A percentile compares a stretch with the other conserved stretches of the same genome.
Conservation (phyloP, 306 rosid species). For the Rosa lucieae region DNA sequence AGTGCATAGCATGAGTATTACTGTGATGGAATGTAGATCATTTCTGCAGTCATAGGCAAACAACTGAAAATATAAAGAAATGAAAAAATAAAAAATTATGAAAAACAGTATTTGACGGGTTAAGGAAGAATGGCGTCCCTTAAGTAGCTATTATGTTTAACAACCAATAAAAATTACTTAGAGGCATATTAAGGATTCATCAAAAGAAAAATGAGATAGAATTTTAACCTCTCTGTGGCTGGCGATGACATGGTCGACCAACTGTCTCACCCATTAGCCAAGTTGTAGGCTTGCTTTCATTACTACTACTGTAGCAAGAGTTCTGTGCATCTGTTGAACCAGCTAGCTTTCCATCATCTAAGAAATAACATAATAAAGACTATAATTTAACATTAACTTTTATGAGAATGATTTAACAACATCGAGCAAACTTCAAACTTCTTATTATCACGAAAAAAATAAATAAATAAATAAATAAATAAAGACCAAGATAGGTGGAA, state of each 20-base stretch:
- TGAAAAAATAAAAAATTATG: not conserved
- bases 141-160: not conserved
- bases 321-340: slow-evolving; percentile 45
- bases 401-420: not conserved
- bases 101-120: not conserved
- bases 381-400: not conserved
- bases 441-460: not conserved
- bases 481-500: slow-evolving; percentile 5
- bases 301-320: slow-evolving; percentile 64
- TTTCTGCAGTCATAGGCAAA: not conserved
- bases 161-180: not conserved
- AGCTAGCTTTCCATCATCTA: slow-evolving; percentile 49
- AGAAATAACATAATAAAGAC: slow-evolving; percentile 18
- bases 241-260: slow-evolving; percentile 36
- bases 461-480: not conserved
- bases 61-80: not conserved
- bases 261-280: slow-evolving; percentile 39
- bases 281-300: slow-evolving; percentile 54
- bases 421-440: not conserved
- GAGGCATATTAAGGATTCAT: not conserved
- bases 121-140: not conserved
- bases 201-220: not conserved
- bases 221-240: slow-evolving; percentile 53
- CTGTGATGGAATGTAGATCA: not conserved
- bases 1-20: not conserved